phyloP scores from a whole-genome alignment of 1,139 yeast genomes.

The Lodderomyces theae region DNA sequence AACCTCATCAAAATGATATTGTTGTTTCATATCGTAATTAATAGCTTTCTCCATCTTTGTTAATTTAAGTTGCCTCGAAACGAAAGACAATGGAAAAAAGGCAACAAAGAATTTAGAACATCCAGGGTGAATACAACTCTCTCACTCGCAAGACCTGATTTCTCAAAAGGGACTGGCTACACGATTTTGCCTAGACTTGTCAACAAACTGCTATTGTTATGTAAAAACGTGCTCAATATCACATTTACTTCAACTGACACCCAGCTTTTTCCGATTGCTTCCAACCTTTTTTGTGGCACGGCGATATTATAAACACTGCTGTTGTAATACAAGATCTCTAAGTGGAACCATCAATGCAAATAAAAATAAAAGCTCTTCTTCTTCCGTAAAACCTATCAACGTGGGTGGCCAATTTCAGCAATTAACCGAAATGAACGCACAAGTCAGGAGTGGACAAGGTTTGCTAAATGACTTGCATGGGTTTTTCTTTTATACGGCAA shows the following conservation, averaged over 20 bases:
- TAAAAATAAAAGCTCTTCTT: too few relatives aligned
- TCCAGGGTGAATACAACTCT: too few relatives aligned
- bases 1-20: neutral
- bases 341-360: neutral
- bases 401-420: neutral
- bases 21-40: too few relatives aligned
- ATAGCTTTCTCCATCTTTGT: too few relatives aligned
- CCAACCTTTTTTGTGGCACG: neutral
- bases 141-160: neutral
- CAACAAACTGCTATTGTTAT: neutral
- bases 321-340: neutral
- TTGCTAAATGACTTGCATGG: neutral
- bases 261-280: neutral
- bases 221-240: neutral
- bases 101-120: too few relatives aligned
- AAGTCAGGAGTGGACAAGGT: neutral
- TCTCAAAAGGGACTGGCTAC: neutral
- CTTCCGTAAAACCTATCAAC: neutral
- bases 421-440: neutral
- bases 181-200: neutral
- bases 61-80: too few relatives aligned
- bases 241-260: neutral
- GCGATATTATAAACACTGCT: neutral
- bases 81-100: too few relatives aligned
- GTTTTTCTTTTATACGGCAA: neutral